Base-by-base conservation (phyloP, 768 basidiomycete genomes). In the Podaxis sp. region DNA sequence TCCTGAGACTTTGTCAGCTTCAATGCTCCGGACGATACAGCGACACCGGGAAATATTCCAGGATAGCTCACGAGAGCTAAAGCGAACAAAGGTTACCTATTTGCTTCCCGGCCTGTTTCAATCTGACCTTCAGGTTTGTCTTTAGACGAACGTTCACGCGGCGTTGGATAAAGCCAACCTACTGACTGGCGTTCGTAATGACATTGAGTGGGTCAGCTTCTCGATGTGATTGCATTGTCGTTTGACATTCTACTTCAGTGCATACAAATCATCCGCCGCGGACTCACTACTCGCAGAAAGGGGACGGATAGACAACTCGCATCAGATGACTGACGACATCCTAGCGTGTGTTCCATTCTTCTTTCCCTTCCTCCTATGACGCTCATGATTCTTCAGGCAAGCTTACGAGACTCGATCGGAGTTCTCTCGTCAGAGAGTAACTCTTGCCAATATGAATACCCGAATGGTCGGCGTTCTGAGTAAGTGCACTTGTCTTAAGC, bases 361-460 rank as follows among this genome's bases (percentile, higher is more conserved):
- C 22, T 57, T 33, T 28, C 9, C 53, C 22, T 36, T 48, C 48
- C 42, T 24, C 48, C 59, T 22, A 55, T 61, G 33, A 59, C 42
- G 39, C 52, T 63, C 54, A 48, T 36, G 38, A 58, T 61, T 59
- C 64, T 26, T 15, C 72, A 98, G 95, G 49, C 97, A 99, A 86
- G 97, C 96, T 30, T 96, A 98, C 71, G 97, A 95, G 71, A 98
- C 96, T 2, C 88, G 97, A 33, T 86, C 93, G 22, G 96, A 98
- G 75, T 98, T 99, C 75, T 78, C 84, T 28, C 84, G 87, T 51
- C 97, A 99, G 74, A 82, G 95, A 36, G 74, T 81, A 11, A 86
- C 90, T 22, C 76, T 99, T 44, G 77, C 85, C 8, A 82, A 87
- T 15, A 93, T 99, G 66, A 95, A 93, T 75, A 80, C 86, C 13